phyloP scores from a whole-genome alignment of 768 basidiomycete genomes.

The Mycena venus region DNA sequence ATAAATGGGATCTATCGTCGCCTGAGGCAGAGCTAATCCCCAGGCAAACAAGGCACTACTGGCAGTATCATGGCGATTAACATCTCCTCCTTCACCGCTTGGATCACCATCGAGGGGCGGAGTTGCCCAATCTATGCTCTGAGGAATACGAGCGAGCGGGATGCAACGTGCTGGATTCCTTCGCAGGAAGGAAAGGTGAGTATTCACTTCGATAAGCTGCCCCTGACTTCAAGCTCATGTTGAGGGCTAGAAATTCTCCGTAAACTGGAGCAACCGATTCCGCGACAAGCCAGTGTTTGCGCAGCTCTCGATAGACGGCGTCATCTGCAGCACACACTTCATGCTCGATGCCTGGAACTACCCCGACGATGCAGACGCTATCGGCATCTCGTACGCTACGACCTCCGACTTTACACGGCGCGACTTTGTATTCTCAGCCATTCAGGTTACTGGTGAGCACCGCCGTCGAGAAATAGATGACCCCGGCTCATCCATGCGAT shows the following conservation, averaged over 20 bases:
- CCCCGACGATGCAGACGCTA: slow-evolving; percentile 25
- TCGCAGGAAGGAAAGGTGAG: slow-evolving; percentile 38
- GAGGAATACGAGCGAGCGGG: not conserved
- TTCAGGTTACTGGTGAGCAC: slow-evolving; percentile 40
- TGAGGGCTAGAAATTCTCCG: slow-evolving; percentile 39
- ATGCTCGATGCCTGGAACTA: slow-evolving; percentile 34
- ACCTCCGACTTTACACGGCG: slow-evolving; percentile 46
- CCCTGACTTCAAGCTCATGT: not conserved
- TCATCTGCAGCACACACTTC: slow-evolving; percentile 39
- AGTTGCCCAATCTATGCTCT: slow-evolving; percentile 28
- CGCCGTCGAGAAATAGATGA: not conserved
- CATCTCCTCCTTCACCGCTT: slow-evolving; percentile 33
- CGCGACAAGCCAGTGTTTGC: slow-evolving; percentile 34
- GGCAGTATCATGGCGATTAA: slow-evolving; percentile 6
- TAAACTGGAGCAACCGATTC: slow-evolving; percentile 38
- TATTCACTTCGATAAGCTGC: not conserved
- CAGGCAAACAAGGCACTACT: not conserved
- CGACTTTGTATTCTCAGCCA: slow-evolving; percentile 47
- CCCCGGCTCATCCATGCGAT: not conserved
- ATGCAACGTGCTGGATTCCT: slow-evolving; percentile 39
- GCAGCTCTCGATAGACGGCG: slow-evolving; percentile 39
- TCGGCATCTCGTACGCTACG: slow-evolving; percentile 41
- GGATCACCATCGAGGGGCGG: slow-evolving; percentile 37
- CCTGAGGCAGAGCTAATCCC: not conserved
- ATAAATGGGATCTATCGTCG: not conserved